phyloP scores from a whole-genome alignment of 371 early-diverging fungal species.

The Syncephalastrum sp. region DNA sequence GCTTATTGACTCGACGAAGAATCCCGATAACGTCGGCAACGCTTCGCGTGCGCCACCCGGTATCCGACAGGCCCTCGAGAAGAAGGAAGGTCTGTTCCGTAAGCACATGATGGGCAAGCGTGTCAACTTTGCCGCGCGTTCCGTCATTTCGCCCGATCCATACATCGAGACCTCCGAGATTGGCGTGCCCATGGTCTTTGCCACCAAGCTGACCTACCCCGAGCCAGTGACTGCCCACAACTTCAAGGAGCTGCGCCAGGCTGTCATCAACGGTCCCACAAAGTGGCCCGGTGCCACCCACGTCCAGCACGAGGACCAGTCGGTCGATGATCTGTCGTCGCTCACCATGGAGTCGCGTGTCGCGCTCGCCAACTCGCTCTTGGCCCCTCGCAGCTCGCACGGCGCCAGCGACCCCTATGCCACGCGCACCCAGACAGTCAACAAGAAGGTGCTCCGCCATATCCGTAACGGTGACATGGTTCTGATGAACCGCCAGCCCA shows the following conservation, averaged over 20 bases:
- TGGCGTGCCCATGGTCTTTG: slow-evolving; percentile 98
- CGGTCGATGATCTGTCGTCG: slow-evolving; percentile 73
- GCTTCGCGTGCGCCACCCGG: slow-evolving; percentile 75
- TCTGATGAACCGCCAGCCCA: slow-evolving; percentile 99
- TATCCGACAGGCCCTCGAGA: slow-evolving; percentile 97
- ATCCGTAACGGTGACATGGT: slow-evolving; percentile 97
- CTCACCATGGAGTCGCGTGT: slow-evolving; percentile 89
- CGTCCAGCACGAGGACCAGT: slow-evolving; percentile 94
- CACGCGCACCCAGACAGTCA: slow-evolving; percentile 66
- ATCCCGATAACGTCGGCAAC: slow-evolving; percentile 51
- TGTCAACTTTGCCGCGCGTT: slow-evolving; percentile 99
- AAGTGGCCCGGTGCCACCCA: slow-evolving; percentile 98
- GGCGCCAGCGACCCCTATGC: slow-evolving; percentile 53
- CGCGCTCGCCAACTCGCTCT: slow-evolving; percentile 94
- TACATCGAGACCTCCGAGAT: slow-evolving; percentile 99
- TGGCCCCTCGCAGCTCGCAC: slow-evolving; percentile 76
- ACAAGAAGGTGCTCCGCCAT: slow-evolving; percentile 98
- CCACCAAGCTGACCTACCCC: slow-evolving; percentile 96
- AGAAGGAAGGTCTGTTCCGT: slow-evolving; percentile 99
- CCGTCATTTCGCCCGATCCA: slow-evolving; percentile 99
- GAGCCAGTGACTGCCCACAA: slow-evolving; percentile 98
- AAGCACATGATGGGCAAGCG: slow-evolving; percentile 99
- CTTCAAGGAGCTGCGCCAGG: slow-evolving; percentile 85
- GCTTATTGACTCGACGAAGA: slow-evolving; percentile 91
- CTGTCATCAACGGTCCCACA: slow-evolving; percentile 98